These are phyloP conservation scores for Linnemannia hyalina DNA, from an alignment of 192 early-diverging fungal genomes.

Conservation along the genomic window DNA sequence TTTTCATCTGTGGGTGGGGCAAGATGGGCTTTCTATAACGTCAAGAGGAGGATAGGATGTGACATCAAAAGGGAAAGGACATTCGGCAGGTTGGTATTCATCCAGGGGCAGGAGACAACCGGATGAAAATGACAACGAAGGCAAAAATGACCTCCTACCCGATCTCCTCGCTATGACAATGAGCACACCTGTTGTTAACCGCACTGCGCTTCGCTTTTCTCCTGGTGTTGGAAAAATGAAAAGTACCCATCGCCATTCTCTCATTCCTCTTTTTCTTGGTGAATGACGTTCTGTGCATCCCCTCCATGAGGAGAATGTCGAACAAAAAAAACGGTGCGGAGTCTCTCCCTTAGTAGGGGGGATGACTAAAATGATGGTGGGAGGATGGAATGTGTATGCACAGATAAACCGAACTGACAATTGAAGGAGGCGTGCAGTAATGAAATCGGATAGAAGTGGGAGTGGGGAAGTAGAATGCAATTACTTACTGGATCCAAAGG, in stretches of 20 bases:
- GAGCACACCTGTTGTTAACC: not conserved
- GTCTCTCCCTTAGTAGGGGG: too few relatives aligned
- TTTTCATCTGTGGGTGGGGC: too few relatives aligned
- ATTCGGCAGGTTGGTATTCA: too few relatives aligned
- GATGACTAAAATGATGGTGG: not conserved
- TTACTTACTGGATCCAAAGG: conserved; percentile 6
- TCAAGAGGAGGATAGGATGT: too few relatives aligned
- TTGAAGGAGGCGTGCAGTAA: not conserved
- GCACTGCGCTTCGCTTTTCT: too few relatives aligned
- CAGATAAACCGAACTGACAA: not conserved
- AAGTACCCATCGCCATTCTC: not conserved
- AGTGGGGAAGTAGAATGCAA: not conserved
- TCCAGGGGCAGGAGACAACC: too few relatives aligned
- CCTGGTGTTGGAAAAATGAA: not conserved
- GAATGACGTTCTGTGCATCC: not conserved
- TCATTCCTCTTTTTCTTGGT: not conserved
- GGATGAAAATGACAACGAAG: not conserved
- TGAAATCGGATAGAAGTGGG: not conserved
- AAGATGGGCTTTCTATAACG: too few relatives aligned
- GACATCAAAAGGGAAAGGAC: too few relatives aligned
- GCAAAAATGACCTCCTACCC: not conserved
- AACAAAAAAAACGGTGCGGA: too few relatives aligned
- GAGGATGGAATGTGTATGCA: not conserved
- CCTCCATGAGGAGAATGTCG: not conserved
- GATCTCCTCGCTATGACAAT: not conserved